Conservation (phyloP, 768 basidiomycete genomes). For the Termitomyces sp. region DNA sequence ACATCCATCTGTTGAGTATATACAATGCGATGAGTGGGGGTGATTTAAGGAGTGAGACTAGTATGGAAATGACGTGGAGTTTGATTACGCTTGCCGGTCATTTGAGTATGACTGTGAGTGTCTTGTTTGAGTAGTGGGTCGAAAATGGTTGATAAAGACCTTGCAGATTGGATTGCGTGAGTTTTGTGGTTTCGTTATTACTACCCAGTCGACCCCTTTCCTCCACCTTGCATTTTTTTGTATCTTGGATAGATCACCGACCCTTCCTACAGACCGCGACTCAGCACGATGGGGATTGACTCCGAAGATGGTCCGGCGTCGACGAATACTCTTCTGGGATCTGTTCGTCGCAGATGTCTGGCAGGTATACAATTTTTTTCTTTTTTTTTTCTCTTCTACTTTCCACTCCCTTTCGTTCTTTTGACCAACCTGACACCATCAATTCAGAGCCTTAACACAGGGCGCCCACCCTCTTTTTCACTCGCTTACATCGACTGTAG, state of each 20-base stretch:
- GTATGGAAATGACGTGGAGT: slow-evolving; percentile 71
- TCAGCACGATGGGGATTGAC: slow-evolving; percentile 60
- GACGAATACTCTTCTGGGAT: slow-evolving; percentile 74
- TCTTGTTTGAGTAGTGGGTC: not conserved
- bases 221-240: not conserved
- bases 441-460: slow-evolving; percentile 61
- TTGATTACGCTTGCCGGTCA: slow-evolving; percentile 60
- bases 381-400: not conserved
- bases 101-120: slow-evolving; percentile 56
- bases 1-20: slow-evolving; percentile 66
- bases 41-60: slow-evolving; percentile 54
- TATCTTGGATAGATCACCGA: not conserved
- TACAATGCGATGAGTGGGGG: slow-evolving; percentile 68
- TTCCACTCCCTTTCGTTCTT: not conserved
- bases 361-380: slow-evolving; percentile 35
- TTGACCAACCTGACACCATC: not conserved
- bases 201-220: too few species aligned
- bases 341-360: slow-evolving; percentile 67
- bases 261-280: slow-evolving; percentile 47
- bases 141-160: not conserved
- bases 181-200: slow-evolving; percentile 17
- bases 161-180: slow-evolving; percentile 61
- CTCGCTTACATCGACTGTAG: slow-evolving; percentile 63
- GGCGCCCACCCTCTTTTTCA: slow-evolving; percentile 65
- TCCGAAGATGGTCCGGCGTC: slow-evolving; percentile 54